Evolutionary conservation across 2,329 filamentous ascomycete species (phyloP).

Genomic region (Ustulina deusta): DNA sequence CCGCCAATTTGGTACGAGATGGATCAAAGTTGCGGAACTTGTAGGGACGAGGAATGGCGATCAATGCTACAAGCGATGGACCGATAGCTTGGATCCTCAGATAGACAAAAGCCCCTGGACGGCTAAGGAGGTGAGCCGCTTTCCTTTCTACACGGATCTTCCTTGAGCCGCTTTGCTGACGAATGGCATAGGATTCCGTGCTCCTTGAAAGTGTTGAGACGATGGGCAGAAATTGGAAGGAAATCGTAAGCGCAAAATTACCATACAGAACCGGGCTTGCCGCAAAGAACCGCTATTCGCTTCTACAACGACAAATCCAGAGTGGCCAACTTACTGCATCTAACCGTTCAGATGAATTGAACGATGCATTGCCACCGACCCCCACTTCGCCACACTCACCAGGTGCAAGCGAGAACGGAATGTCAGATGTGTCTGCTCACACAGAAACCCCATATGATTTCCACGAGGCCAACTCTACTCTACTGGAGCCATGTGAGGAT

Average conservation of each 20-base stretch:
- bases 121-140: not conserved
- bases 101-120: not conserved
- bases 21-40: not conserved
- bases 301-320: not conserved
- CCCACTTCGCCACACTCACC: not conserved
- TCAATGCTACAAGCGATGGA: not conserved
- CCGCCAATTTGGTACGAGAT: not conserved
- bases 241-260: not conserved
- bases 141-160: not conserved
- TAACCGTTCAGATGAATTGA: not conserved
- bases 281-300: not conserved
- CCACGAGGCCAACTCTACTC: not conserved
- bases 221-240: not conserved
- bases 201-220: not conserved
- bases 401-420: not conserved
- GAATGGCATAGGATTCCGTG: not conserved
- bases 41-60: not conserved
- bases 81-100: not conserved
- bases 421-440: not conserved
- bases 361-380: not conserved
- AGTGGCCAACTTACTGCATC: not conserved
- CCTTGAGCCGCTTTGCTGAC: not conserved
- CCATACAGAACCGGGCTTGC: not conserved
- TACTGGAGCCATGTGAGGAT: not conserved
- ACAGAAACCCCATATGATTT: not conserved